phyloP scores from a whole-genome alignment of 208 protist species.

The Leishmania amazonensis region DNA sequence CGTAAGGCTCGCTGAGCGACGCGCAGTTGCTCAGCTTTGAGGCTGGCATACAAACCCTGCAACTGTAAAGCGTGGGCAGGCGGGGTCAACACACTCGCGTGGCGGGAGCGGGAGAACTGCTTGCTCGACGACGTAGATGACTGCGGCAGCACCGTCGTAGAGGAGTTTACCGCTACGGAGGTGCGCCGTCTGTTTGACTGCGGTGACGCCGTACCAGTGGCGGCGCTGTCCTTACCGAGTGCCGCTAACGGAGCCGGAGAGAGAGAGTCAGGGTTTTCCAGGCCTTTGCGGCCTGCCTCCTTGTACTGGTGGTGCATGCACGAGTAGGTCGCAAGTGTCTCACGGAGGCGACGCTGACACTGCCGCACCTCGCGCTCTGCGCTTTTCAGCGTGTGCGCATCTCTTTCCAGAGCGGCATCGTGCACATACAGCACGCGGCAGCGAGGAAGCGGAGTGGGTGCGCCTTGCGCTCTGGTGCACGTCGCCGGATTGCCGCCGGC shows the following conservation, averaged over 20 bases:
- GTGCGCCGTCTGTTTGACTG: neutral
- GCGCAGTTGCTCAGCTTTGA: slow-evolving; percentile 13
- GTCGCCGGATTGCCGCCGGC: neutral
- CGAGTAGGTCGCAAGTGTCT: slow-evolving; percentile 20
- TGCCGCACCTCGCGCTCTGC: slow-evolving; percentile 24
- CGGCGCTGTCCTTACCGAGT: neutral
- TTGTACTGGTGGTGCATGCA: slow-evolving; percentile 16
- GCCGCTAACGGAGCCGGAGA: neutral
- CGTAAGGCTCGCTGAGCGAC: slow-evolving; percentile 36
- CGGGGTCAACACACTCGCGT: slow-evolving; percentile 4
- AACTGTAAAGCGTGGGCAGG: neutral
- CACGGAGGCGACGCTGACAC: slow-evolving; percentile 19
- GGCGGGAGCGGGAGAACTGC: slow-evolving; percentile 14
- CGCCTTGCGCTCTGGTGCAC: neutral
- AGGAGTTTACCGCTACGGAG: neutral
- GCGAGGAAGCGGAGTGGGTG: slow-evolving; percentile 6
- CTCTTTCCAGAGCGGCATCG: slow-evolving; percentile 16
- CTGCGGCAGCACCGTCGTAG: neutral
- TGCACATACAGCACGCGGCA: slow-evolving; percentile 28
- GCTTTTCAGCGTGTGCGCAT: slow-evolving; percentile 9
- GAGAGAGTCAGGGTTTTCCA: neutral
- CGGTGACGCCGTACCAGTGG: neutral
- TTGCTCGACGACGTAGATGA: slow-evolving; percentile 4
- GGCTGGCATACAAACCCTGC: slow-evolving; percentile 8
- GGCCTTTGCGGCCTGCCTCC: slow-evolving; percentile 6